Evolutionary conservation across 805 yeast genomes (phyloP).

Genomic region (Isabelozyma pseudorhagii): DNA sequence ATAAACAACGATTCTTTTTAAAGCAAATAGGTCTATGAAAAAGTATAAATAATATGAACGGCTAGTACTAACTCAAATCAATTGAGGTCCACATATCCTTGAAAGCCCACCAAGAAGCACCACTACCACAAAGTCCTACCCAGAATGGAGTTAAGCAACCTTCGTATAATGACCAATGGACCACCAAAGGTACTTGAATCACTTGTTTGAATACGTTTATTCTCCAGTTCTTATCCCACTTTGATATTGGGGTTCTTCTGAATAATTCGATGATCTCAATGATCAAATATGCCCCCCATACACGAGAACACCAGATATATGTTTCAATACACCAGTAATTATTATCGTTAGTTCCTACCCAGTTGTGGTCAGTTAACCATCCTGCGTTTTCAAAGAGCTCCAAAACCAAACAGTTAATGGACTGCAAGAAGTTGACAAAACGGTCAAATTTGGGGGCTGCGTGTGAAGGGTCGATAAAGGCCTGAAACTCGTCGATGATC

Average conservation of each 20-base stretch:
- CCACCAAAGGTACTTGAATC: conserved; percentile 40
- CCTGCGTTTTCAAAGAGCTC: conserved; percentile 43
- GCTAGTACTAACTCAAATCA: conserved; percentile 13
- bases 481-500: conserved; percentile 37
- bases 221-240: conserved; percentile 35
- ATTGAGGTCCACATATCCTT: conserved; percentile 33
- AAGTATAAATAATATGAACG: neutral
- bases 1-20: too few relatives aligned
- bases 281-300: conserved; percentile 41
- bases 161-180: conserved; percentile 43
- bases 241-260: conserved; percentile 36
- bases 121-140: conserved; percentile 45
- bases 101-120: conserved; percentile 44
- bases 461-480: conserved; percentile 22
- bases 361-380: conserved; percentile 45
- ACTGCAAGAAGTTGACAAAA: conserved; percentile 33
- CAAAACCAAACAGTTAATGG: conserved; percentile 37
- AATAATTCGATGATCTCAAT: conserved; percentile 39
- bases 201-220: conserved; percentile 33
- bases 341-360: conserved; percentile 41
- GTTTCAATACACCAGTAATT: conserved; percentile 40
- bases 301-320: conserved; percentile 42
- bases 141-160: conserved; percentile 46
- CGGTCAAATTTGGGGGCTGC: conserved; percentile 26
- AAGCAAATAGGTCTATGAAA: neutral